Conservation (phyloP, 768 basidiomycete genomes). For the Leccinum olivaceopallidum region DNA sequence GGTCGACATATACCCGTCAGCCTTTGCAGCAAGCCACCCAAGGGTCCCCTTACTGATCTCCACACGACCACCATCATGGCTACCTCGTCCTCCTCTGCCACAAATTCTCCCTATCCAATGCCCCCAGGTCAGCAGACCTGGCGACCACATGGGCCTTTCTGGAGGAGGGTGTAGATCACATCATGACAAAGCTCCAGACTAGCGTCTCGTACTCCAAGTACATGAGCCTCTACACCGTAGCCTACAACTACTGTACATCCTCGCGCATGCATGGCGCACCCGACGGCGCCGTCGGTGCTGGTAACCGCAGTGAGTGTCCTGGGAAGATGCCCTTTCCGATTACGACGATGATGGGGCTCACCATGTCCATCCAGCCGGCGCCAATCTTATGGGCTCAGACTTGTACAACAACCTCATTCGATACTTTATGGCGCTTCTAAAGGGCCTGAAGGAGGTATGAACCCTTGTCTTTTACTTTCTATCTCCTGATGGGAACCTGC, state of each 20-base stretch:
- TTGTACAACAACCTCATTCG: slow-evolving; percentile 92
- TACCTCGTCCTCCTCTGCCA: slow-evolving; percentile 31
- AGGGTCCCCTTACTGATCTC: slow-evolving; percentile 14
- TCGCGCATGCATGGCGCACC: slow-evolving; percentile 68
- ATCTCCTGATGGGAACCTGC: slow-evolving; percentile 15
- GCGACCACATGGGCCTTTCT: slow-evolving; percentile 80
- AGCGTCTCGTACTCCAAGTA: slow-evolving; percentile 90
- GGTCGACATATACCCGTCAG: neutral
- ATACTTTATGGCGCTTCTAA: slow-evolving; percentile 87
- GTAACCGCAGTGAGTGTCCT: slow-evolving; percentile 56
- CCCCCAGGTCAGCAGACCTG: slow-evolving; percentile 68
- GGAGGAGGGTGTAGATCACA: slow-evolving; percentile 85
- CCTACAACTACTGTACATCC: slow-evolving; percentile 97
- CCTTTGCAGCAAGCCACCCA: slow-evolving; percentile 22
- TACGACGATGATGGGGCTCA: slow-evolving; percentile 10
- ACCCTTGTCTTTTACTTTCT: slow-evolving; percentile 25
- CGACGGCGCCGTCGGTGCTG: slow-evolving; percentile 35
- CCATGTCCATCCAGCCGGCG: slow-evolving; percentile 60
- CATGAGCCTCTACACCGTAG: slow-evolving; percentile 87
- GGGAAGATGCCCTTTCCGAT: slow-evolving; percentile 27
- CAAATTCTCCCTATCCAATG: slow-evolving; percentile 47
- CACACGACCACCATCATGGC: slow-evolving; percentile 37
- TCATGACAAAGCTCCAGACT: slow-evolving; percentile 88
- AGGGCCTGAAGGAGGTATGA: slow-evolving; percentile 59
- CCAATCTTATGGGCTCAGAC: slow-evolving; percentile 96